Base-by-base conservation (phyloP, 2,329 filamentous ascomycete species). In the Macrophomina pseudophaseolina region DNA sequence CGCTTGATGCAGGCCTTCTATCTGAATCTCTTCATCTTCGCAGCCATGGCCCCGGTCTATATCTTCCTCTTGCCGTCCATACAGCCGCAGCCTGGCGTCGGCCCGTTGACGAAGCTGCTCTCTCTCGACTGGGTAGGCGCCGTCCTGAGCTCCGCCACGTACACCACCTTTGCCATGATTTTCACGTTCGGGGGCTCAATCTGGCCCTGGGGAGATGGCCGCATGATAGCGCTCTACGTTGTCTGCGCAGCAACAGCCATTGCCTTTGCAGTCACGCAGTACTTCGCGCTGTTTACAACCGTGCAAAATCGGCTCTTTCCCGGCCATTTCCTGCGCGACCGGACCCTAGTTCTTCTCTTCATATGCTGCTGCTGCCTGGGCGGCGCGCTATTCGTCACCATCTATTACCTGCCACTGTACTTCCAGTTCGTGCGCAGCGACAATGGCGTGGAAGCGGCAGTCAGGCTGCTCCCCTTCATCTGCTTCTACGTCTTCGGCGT, bases 131-230 rank as follows among this genome's bases (percentile, higher is more conserved):
- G 51, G 64, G 18, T 71, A 6, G 60, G 68, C 4, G 64, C 49
- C 16, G 9, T 69, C 1, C 56, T 71, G 9, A 62, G 51, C 35
- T 23, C 35, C 23, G 60, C 52, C 3, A 46, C 32, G n/a, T 67
- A 40, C 5, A 16, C 40, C 9, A 74, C 74, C 6, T 69, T 83
- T 35, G 12, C 83, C 32, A 80, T 87, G 74, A 84, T 79, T 1
- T 78, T 87, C 65, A 79, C 78, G 56, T 85, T 87, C 52, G 85
- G 82, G 5, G 85, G 86, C 1, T 73, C 75, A 1, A 40, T 80
- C 7, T 88, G 80, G 56, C 69, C 77, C 0, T 89, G 86, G 85
- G 71, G 75, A 52, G 78, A 75, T 4, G 78, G 76, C 0, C 72
- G 76, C 0, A 78, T 80, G 23, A 84, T 88, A 58, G 78, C 77